These are phyloP conservation scores for Ciborinia camelliae DNA, from an alignment of 2,329 filamentous ascomycete species.

Conservation along the genomic window DNA sequence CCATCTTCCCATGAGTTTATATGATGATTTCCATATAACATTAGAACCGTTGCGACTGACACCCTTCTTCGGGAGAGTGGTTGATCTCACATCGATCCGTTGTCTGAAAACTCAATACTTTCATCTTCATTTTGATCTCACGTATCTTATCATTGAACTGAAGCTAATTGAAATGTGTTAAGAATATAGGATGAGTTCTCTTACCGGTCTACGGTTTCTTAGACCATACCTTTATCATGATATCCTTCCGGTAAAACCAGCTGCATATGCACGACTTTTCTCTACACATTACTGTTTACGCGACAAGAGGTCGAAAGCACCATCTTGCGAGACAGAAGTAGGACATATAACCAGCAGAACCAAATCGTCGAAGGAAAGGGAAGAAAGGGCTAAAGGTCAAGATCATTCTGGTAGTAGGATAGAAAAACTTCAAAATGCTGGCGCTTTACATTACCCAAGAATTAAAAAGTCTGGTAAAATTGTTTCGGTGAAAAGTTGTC, in stretches of 20 bases:
- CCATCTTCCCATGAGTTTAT: constrained; percentile 1
- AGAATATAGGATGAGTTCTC: constrained; percentile 44
- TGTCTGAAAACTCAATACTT: constrained; percentile 41
- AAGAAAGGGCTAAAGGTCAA: too few relatives aligned
- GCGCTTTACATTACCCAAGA: constrained; percentile 8
- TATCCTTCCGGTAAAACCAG: constrained; percentile 20
- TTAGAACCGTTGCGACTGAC: constrained; percentile 60
- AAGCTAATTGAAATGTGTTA: constrained; percentile 21
- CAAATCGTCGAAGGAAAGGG: too few relatives aligned
- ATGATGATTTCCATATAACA: constrained; percentile 52
- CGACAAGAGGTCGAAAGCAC: background rate
- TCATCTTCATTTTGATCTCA: constrained; percentile 9
- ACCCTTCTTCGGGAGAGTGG: constrained; percentile 41
- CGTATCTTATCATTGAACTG: constrained; percentile 20
- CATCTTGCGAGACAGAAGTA: background rate
- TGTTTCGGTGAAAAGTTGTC: constrained; percentile 2
- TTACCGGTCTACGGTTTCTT: constrained; percentile 48
- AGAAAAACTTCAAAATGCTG: constrained; percentile 2
- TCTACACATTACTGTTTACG: constrained; percentile 23
- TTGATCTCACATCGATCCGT: constrained; percentile 51
- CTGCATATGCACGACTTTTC: constrained; percentile 51
- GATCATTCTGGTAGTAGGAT: background rate
- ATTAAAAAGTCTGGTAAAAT: constrained; percentile 12
- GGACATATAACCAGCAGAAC: too few relatives aligned
- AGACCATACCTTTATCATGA: constrained; percentile 52